These are phyloP conservation scores for Neurospora sp. DNA, from an alignment of 495 filamentous ascomycete species.

Conservation along the genomic window DNA sequence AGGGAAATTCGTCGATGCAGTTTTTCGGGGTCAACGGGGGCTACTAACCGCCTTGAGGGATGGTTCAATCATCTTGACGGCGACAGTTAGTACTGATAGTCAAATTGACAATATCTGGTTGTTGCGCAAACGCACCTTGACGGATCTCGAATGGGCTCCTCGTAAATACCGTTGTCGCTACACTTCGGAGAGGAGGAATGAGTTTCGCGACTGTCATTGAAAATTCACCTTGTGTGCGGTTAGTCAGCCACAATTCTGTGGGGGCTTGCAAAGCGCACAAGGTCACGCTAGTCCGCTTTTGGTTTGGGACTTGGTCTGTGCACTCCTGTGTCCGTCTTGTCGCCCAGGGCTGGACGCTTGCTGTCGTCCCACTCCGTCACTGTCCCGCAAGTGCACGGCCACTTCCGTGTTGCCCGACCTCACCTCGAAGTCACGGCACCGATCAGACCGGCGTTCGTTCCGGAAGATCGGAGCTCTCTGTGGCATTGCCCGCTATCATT, in stretches of 20 bases:
- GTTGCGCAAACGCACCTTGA: not conserved
- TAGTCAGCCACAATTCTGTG: not conserved
- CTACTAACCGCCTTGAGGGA: not conserved
- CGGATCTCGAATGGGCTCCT: not conserved
- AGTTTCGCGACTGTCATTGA: not conserved
- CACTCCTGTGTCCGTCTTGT: not conserved
- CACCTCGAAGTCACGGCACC: too few species aligned
- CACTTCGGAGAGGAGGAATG: not conserved
- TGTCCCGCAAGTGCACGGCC: not conserved
- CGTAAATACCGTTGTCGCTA: not conserved
- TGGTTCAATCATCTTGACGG: not conserved
- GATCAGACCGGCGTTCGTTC: too few species aligned
- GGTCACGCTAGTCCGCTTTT: not conserved
- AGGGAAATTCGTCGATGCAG: not conserved
- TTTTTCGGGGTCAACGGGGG: not conserved
- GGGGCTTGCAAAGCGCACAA: not conserved
- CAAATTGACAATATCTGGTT: not conserved
- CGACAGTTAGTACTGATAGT: not conserved
- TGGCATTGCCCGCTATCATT: too few species aligned
- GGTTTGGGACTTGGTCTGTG: too few species aligned
- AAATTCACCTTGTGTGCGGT: not conserved
- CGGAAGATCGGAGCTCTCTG: too few species aligned
- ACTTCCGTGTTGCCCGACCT: too few species aligned
- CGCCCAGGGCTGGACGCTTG: not conserved
- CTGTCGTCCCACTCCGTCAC: not conserved